A percentile compares a stretch with the other conserved stretches of the same genome.
These are phyloP conservation scores for Neopestalotiopsis sp. DNA, from an alignment of 2,329 filamentous ascomycete species.

Conservation along the genomic window DNA sequence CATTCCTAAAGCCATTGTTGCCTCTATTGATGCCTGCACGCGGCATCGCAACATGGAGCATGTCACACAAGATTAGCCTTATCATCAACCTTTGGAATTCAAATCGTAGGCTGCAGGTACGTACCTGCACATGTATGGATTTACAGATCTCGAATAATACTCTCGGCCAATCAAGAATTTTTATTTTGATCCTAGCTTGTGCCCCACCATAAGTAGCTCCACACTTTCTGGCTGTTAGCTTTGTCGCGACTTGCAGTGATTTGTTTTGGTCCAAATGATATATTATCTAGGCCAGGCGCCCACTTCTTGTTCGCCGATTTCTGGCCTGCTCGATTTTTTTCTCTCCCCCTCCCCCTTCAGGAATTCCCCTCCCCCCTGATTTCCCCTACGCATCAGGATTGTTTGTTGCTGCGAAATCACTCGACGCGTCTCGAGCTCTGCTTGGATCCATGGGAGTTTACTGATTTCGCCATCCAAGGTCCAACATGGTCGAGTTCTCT, in stretches of 20 bases:
- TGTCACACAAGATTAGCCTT: too few relatives aligned
- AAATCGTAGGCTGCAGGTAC: too few relatives aligned
- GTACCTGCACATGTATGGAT: too few relatives aligned
- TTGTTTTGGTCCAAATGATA: slow-evolving; percentile 1
- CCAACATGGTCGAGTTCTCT: not conserved
- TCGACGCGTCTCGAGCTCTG: slow-evolving; percentile 10
- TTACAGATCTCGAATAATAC: too few relatives aligned
- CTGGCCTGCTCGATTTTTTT: not conserved
- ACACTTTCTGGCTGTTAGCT: slow-evolving; percentile 2
- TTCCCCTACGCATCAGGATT: not conserved
- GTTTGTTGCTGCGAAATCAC: slow-evolving; percentile 14
- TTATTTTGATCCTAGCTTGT: not conserved
- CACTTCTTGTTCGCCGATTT: not conserved
- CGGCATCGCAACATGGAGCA: too few relatives aligned
- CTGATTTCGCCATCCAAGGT: slow-evolving; percentile 8
- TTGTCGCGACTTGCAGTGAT: not conserved
- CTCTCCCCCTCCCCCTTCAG: not conserved
- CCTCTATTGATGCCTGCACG: too few relatives aligned
- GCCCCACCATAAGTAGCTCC: not conserved
- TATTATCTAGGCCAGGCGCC: slow-evolving; percentile 17
- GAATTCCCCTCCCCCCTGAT: not conserved
- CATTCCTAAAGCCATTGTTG: too few relatives aligned
- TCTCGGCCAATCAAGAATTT: slow-evolving; percentile 10
- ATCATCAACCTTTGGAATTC: too few relatives aligned
- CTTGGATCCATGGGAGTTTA: not conserved